These are phyloP conservation scores for Podosphaera aphanis DNA, from an alignment of 2,329 filamentous ascomycete species.

Conservation along the genomic window DNA sequence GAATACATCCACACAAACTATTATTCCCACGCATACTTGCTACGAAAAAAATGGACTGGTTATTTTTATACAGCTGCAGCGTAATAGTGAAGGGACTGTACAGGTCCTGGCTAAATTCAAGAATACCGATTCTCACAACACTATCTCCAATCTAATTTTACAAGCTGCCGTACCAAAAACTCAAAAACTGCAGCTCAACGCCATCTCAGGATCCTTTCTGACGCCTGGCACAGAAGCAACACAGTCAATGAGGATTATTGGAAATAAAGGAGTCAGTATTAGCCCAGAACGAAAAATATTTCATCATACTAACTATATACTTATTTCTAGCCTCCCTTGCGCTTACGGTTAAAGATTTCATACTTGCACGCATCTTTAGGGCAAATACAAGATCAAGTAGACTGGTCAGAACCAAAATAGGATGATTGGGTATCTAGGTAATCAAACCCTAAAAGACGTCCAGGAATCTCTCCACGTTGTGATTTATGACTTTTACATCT, in stretches of 20 bases:
- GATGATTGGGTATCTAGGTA: not conserved
- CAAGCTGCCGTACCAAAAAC: conserved; percentile 93
- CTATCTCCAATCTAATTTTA: conserved; percentile 52
- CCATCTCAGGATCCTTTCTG: conserved; percentile 62
- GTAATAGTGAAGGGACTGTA: conserved; percentile 54
- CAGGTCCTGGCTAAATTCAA: conserved; percentile 69
- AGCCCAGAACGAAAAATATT: not conserved
- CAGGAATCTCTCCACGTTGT: not conserved
- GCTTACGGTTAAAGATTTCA: conserved; percentile 64
- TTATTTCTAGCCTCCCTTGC: conserved; percentile 41
- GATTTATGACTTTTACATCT: not conserved
- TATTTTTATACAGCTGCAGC: conserved; percentile 62
- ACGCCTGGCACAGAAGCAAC: conserved; percentile 59
- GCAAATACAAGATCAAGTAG: conserved; percentile 72
- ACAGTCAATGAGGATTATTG: conserved; percentile 71
- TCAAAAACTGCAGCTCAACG: conserved; percentile 78
- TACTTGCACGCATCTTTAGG: conserved; percentile 49
- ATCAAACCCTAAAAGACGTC: not conserved
- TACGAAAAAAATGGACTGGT: conserved; percentile 73
- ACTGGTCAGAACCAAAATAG: conserved; percentile 61
- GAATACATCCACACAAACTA: conserved; percentile 24
- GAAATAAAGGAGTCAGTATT: conserved; percentile 65
- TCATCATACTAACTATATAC: conserved; percentile 3
- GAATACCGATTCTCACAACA: conserved; percentile 43
- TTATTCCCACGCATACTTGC: conserved; percentile 38